phyloP scores from a whole-genome alignment of 2,329 filamentous ascomycete genomes.

The Aspergillus calidoustus region DNA sequence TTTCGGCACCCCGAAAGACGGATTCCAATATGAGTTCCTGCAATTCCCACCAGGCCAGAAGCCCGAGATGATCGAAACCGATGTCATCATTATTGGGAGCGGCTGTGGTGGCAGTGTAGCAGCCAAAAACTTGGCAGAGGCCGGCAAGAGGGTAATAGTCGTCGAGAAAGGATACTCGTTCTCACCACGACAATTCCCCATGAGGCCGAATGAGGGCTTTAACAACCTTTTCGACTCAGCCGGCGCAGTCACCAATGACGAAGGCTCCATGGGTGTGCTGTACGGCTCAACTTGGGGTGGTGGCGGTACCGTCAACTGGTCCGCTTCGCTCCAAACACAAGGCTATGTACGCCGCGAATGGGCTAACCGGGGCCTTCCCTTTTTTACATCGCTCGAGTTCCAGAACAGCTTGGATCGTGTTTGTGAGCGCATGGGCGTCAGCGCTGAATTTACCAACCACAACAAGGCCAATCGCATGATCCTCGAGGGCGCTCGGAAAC shows the following conservation, averaged over 20 bases:
- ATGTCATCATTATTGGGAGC: constrained; percentile 84
- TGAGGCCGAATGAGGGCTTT: constrained; percentile 66
- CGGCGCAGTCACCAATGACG: constrained; percentile 61
- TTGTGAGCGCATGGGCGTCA: constrained; percentile 77
- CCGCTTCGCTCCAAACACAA: constrained; percentile 69
- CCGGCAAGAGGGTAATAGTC: constrained; percentile 75
- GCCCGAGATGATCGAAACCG: constrained; percentile 70
- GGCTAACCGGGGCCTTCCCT: constrained; percentile 69
- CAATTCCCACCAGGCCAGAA: constrained; percentile 58
- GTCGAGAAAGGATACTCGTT: constrained; percentile 84
- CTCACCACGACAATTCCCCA: constrained; percentile 72
- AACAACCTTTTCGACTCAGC: constrained; percentile 72
- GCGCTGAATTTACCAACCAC: constrained; percentile 67
- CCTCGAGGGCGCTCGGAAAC: constrained; percentile 73
- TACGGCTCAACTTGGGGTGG: constrained; percentile 80
- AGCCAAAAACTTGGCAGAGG: constrained; percentile 79
- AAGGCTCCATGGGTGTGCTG: constrained; percentile 63
- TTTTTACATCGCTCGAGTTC: constrained; percentile 75
- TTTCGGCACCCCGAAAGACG: constrained; percentile 56
- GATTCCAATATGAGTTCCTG: constrained; percentile 61
- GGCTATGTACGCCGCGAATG: constrained; percentile 80
- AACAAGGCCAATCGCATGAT: constrained; percentile 73
- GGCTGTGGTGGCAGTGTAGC: constrained; percentile 83
- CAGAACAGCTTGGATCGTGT: constrained; percentile 81
- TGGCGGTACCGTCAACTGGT: constrained; percentile 89